Conservation (phyloP, 345 rosid genomes). For the Fremontodendron californicum region DNA sequence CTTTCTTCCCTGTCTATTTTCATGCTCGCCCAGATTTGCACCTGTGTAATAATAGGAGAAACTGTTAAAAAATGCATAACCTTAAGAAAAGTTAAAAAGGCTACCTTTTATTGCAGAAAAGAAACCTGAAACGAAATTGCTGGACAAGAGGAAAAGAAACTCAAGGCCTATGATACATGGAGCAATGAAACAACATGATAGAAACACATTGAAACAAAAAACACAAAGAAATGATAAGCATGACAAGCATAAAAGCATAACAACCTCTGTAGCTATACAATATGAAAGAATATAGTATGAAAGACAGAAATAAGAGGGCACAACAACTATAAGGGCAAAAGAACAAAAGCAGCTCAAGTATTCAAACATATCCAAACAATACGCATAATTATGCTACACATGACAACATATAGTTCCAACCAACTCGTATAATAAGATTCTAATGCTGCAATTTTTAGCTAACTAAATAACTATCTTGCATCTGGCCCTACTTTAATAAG, state of each 20-base stretch:
- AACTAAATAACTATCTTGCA: neutral
- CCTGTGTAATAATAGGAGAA: slow-evolving; percentile 41
- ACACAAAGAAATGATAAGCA: neutral
- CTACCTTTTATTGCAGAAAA: neutral
- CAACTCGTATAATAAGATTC: neutral
- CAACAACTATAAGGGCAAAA: neutral
- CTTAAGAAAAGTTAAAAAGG: neutral
- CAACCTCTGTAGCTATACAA: neutral
- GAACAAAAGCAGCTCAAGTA: neutral
- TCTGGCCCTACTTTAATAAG: neutral
- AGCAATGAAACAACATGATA: neutral
- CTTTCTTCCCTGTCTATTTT: slow-evolving; percentile 78
- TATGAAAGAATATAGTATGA: neutral
- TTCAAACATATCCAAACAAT: neutral
- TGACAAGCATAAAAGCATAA: neutral
- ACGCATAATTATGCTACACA: neutral
- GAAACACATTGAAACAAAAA: neutral
- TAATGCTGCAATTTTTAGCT: neutral
- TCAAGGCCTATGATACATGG: neutral
- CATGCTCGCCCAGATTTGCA: slow-evolving; percentile 91
- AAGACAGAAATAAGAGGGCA: neutral
- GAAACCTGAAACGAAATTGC: neutral
- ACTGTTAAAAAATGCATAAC: slow-evolving; percentile 8
- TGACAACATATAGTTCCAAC: neutral
- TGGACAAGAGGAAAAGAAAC: slow-evolving; percentile 6